Evolutionary conservation across 192 early-diverging fungal genomes (phyloP).

Genomic region (Helicostylum pulchrum): DNA sequence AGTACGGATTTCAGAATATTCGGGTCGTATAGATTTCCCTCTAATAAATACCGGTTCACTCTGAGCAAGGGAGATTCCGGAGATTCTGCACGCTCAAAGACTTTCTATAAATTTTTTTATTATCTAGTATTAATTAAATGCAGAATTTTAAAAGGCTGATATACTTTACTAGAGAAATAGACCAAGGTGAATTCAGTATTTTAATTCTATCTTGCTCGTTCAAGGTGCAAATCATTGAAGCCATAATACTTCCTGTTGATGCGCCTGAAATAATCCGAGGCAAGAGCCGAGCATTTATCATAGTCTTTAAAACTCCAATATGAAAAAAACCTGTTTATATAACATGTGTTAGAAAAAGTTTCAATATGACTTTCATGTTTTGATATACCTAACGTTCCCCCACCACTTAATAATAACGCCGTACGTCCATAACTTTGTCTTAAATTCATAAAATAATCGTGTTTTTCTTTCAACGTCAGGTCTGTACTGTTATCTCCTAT

Average conservation of each 20-base stretch:
- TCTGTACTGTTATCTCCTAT: conserved; percentile 55
- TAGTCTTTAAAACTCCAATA: conserved; percentile 73
- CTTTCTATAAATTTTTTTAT: conserved; percentile 50
- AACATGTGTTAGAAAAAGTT: too few relatives aligned
- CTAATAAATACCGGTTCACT: conserved; percentile 54
- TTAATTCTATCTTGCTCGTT: conserved; percentile 72
- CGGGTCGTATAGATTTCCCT: conserved; percentile 63
- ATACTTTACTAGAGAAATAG: too few relatives aligned
- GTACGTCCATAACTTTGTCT: conserved; percentile 83
- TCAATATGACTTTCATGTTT: too few relatives aligned
- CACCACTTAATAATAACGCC: conserved; percentile 85
- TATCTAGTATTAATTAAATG: too few relatives aligned
- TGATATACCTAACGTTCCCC: conserved; percentile 71
- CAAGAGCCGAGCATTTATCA: conserved; percentile 66
- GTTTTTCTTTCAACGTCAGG: conserved; percentile 56
- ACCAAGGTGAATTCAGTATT: conserved; percentile 45
- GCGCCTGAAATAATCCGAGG: conserved; percentile 87
- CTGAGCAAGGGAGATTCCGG: conserved; percentile 46
- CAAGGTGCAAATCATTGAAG: conserved; percentile 75
- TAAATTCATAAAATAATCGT: conserved; percentile 72
- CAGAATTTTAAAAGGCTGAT: too few relatives aligned
- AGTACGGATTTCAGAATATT: conserved; percentile 62
- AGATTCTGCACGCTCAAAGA: conserved; percentile 53
- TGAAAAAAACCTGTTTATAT: conserved; percentile 52
- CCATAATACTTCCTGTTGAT: conserved; percentile 83